Conservation (phyloP, 805 yeast genomes). For the Lachancea dasiensis region DNA sequence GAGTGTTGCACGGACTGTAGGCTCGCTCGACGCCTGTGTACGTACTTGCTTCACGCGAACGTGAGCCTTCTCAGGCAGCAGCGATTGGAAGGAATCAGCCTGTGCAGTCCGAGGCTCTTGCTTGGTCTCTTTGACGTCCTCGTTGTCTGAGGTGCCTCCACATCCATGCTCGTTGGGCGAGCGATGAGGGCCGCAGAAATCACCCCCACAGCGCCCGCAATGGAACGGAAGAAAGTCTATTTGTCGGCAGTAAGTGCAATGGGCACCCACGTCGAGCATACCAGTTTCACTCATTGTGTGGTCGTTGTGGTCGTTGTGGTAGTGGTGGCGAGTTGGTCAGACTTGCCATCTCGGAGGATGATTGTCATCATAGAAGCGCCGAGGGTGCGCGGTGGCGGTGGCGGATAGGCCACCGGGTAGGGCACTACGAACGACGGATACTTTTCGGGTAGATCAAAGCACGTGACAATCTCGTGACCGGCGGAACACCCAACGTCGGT, state of each 20-base stretch:
- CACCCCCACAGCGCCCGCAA: slow-evolving; percentile 25
- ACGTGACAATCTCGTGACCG: no score
- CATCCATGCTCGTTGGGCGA: slow-evolving; percentile 27
- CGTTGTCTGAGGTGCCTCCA: background rate
- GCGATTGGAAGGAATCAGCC: slow-evolving; percentile 22
- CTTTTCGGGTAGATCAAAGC: no score
- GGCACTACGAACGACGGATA: no score
- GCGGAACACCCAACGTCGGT: no score
- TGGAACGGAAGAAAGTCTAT: slow-evolving; percentile 32
- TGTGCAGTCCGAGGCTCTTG: slow-evolving; percentile 9
- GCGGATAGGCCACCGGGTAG: no score
- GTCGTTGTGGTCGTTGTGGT: background rate
- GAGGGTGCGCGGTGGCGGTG: no score
- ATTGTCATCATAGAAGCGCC: no score
- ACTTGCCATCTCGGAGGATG: no score
- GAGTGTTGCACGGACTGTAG: slow-evolving; percentile 4
- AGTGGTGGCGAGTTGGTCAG: no score
- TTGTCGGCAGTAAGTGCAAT: slow-evolving; percentile 29
- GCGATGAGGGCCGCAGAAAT: slow-evolving; percentile 29
- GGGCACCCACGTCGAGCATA: slow-evolving; percentile 34
- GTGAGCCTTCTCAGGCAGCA: slow-evolving; percentile 28
- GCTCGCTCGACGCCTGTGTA: no score
- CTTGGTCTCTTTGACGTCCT: background rate
- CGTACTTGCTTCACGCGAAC: slow-evolving; percentile 19
- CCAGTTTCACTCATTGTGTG: slow-evolving; percentile 21